Conservation (phyloP, 495 filamentous ascomycete genomes). For the Podospora anserina region DNA sequence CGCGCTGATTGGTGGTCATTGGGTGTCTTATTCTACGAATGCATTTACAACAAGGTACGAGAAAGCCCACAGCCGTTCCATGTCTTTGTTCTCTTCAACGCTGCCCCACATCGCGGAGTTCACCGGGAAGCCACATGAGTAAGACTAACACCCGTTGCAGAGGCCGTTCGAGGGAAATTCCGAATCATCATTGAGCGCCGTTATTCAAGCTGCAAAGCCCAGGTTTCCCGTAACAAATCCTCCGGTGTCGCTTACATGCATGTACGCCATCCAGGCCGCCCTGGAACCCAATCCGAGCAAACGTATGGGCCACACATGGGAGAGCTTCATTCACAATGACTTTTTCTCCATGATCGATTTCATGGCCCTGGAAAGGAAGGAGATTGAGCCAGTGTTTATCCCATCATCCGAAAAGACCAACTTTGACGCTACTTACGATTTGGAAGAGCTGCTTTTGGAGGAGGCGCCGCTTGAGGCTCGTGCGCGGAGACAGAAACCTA, state of each 20-base stretch:
- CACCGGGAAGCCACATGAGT: conserved; percentile 29
- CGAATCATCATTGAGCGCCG: conserved; percentile 71
- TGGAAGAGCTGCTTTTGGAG: conserved; percentile 90
- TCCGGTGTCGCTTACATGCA: conserved; percentile 77
- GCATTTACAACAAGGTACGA: conserved; percentile 95
- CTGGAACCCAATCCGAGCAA: conserved; percentile 75
- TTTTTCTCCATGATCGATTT: conserved; percentile 92
- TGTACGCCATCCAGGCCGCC: conserved; percentile 78
- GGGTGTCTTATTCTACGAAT: conserved; percentile 95
- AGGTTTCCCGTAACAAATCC: conserved; percentile 87
- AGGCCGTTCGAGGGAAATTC: conserved; percentile 88
- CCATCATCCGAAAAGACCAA: conserved; percentile 98
- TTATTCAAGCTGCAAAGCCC: conserved; percentile 78
- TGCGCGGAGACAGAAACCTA: conserved; percentile 86
- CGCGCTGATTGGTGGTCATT: conserved; percentile 99
- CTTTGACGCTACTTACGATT: conserved; percentile 96
- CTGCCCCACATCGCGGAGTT: neutral
- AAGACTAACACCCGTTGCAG: conserved; percentile 41
- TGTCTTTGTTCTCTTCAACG: neutral
- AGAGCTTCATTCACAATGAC: conserved; percentile 76
- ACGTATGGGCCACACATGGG: conserved; percentile 77
- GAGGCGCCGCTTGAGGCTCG: conserved; percentile 93
- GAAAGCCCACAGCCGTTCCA: neutral
- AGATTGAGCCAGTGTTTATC: conserved; percentile 85
- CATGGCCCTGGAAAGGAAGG: conserved; percentile 76